phyloP scores from a whole-genome alignment of 305 asterid species.

The Solanum hybrid region DNA sequence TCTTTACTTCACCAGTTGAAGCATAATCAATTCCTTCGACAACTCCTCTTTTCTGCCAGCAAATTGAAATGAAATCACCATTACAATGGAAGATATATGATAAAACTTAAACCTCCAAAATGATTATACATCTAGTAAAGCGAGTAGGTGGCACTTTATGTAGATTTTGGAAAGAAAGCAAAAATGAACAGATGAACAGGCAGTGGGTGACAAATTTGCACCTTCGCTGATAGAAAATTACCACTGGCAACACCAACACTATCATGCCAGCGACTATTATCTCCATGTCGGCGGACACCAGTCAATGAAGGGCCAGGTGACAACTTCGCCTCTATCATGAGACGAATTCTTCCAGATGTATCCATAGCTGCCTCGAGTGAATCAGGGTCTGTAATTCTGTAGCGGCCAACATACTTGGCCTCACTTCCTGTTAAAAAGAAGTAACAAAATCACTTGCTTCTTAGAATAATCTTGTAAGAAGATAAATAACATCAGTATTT shows the following conservation, averaged over 20 bases:
- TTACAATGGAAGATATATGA: not conserved
- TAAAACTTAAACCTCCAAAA: not conserved
- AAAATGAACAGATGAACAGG: not conserved
- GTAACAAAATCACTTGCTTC: not conserved
- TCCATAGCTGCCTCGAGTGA: slow-evolving; percentile 83
- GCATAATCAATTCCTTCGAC: slow-evolving; percentile 82
- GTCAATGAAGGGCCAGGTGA: slow-evolving; percentile 93
- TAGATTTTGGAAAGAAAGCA: not conserved
- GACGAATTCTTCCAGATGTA: slow-evolving; percentile 76
- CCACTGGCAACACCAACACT: slow-evolving; percentile 85
- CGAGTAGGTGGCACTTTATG: not conserved
- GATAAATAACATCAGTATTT: not conserved
- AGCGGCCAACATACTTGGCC: slow-evolving; percentile 78
- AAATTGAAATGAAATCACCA: slow-evolving; percentile 1
- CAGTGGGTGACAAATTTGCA: slow-evolving; percentile 7
- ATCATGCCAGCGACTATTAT: slow-evolving; percentile 62
- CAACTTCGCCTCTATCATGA: slow-evolving; percentile 72
- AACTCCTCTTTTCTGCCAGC: slow-evolving; percentile 89
- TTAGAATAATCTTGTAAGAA: not conserved
- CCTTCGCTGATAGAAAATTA: slow-evolving; percentile 90
- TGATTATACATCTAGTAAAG: not conserved
- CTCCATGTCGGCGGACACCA: slow-evolving; percentile 81
- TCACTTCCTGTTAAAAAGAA: slow-evolving; percentile 49
- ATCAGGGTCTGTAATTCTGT: slow-evolving; percentile 84
- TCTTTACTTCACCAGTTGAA: slow-evolving; percentile 96